These are phyloP conservation scores for Aureobasidium sp. DNA, from an alignment of 2,329 filamentous ascomycete species.

Conservation along the genomic window DNA sequence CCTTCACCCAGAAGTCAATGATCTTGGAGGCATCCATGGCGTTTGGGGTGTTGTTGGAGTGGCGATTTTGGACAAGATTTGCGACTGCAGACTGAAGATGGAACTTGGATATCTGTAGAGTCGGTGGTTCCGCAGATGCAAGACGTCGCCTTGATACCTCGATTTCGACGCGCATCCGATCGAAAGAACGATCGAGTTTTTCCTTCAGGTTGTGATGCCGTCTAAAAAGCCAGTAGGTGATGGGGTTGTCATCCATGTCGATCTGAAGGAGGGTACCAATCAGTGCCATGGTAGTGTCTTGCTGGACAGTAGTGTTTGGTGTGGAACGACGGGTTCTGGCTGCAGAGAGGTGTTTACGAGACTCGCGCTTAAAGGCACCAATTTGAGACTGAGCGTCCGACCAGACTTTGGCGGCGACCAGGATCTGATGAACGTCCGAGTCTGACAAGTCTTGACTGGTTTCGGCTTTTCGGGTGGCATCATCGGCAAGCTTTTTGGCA, in stretches of 20 bases:
- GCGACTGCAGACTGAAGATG: conserved; percentile 68
- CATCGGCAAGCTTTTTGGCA: conserved; percentile 74
- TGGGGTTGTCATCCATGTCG: conserved; percentile 90
- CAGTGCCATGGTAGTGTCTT: conserved; percentile 84
- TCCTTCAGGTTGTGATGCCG: conserved; percentile 83
- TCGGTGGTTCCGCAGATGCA: conserved; percentile 65
- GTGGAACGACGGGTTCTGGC: conserved; percentile 48
- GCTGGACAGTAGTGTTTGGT: conserved; percentile 44
- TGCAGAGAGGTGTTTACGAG: conserved; percentile 74
- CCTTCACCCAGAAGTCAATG: conserved; percentile 88
- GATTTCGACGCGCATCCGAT: conserved; percentile 84
- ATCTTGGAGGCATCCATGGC: conserved; percentile 74
- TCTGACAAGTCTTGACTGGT: conserved; percentile 59
- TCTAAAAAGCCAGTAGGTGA: conserved; percentile 91
- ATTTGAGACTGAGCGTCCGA: conserved; percentile 84
- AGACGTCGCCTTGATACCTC: conserved; percentile 81
- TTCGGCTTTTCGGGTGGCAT: conserved; percentile 63
- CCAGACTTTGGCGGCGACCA: conserved; percentile 92
- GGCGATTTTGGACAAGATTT: conserved; percentile 34
- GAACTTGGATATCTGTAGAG: conserved; percentile 59
- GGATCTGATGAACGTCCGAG: conserved; percentile 73
- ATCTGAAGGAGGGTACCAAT: conserved; percentile 86
- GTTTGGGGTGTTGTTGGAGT: conserved; percentile 32
- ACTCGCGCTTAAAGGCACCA: conserved; percentile 75
- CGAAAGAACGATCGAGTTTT: conserved; percentile 71